Evolutionary conservation across 1,139 yeast species (phyloP), one percentile per base, ranked within the genome.

Genomic region (Hemisphaericaspora subhashii): DNA sequence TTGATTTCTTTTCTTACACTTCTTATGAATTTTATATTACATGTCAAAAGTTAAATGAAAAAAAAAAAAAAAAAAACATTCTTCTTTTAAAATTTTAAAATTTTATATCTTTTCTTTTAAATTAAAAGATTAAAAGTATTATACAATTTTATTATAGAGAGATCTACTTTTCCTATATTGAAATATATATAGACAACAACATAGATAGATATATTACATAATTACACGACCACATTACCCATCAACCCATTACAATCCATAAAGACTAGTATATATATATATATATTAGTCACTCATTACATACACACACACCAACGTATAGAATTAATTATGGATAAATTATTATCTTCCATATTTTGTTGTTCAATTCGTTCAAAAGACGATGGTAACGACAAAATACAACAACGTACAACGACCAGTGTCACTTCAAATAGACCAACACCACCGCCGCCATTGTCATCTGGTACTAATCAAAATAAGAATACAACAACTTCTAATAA

Each of bases 301-400:
- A 25, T 11, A 16, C 26, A 16, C 29, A 4, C 11, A 14, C 16
- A 28, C 15, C n/a, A n/a, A n/a, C n/a, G n/a, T n/a, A n/a, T n/a
- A n/a, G n/a, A n/a, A n/a, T n/a, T n/a, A n/a, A 39, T 21, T 26
- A 60, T 59, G 64, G 60, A 57, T 34, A 52, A 53, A 36, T 45
- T 62, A 16, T 50, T 66, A 42, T 50, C 66, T 33, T 58, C 73
- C 9, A 55, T 70, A 32, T 66, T 70, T 31, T 72, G 77, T 48
- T 71, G 77, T 43, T 64, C 71, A 7, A 62, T 57, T 16, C 66
- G 62, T 43, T 50, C 70, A 33, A 55, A 57, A 35, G 74, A 68
- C 43, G 73, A 67, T 38, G 55, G 58, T 15, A 60, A 64, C 37
- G 66, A 60, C 37, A 58, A 56, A 38, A 36, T 50, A 47, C 50